Conservation (phyloP, 108 stramenopile species). For the Skeletonema costatum region DNA sequence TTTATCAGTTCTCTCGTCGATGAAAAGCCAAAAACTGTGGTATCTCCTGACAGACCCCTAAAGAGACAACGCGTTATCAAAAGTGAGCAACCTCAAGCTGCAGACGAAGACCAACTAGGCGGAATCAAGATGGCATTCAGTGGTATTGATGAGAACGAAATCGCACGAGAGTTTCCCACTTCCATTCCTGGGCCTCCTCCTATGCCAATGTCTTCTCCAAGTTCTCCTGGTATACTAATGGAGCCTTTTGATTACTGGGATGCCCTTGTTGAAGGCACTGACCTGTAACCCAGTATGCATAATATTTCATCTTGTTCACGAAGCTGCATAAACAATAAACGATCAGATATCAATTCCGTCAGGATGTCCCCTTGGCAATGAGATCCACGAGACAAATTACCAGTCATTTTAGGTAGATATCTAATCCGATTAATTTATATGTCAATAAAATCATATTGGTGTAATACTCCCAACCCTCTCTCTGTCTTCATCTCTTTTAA, state of each 20-base stretch:
- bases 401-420: not conserved
- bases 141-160: slow-evolving; percentile 42
- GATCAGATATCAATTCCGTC: not conserved
- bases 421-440: not conserved
- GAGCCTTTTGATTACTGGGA: slow-evolving; percentile 48
- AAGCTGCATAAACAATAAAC: not conserved
- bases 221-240: not conserved
- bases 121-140: slow-evolving; percentile 41
- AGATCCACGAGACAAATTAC: too few species aligned
- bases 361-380: too few species aligned
- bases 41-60: not conserved
- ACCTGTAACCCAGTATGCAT: not conserved
- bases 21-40: not conserved
- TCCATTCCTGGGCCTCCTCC: slow-evolving; percentile 3
- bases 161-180: slow-evolving; percentile 29
- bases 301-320: not conserved
- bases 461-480: too few species aligned
- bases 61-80: not conserved
- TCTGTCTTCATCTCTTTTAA: not conserved
- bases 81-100: not conserved
- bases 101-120: slow-evolving; percentile 8
- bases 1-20: slow-evolving; percentile 32
- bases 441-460: too few species aligned
- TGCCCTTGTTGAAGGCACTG: slow-evolving; percentile 27
- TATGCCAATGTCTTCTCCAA: not conserved